These are phyloP conservation scores for Draba incana DNA, from an alignment of 345 rosid species.

Conservation along the genomic window DNA sequence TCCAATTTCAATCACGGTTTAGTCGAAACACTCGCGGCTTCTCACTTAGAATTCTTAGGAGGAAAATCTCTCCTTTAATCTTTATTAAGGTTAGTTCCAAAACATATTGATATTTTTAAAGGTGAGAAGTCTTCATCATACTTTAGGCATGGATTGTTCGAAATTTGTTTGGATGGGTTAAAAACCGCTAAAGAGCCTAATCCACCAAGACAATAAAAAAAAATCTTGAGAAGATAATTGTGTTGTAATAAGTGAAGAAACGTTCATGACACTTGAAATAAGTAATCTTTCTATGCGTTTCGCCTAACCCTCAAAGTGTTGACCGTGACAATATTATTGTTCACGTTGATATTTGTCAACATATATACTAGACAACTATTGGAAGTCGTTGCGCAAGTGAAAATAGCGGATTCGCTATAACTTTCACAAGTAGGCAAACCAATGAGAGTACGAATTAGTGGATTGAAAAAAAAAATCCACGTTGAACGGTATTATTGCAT, in stretches of 20 bases:
- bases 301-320: constrained; percentile 57
- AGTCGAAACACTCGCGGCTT: neutral
- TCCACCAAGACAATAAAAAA: neutral
- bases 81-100: neutral
- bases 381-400: constrained; percentile 64
- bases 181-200: neutral
- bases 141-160: neutral
- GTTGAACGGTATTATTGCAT: constrained; percentile 45
- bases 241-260: neutral
- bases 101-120: neutral
- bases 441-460: constrained; percentile 50
- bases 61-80: neutral
- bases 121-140: neutral
- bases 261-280: neutral
- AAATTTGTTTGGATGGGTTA: neutral
- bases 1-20: neutral
- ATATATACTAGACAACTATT: constrained; percentile 54
- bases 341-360: constrained; percentile 39
- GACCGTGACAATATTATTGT: constrained; percentile 53
- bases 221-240: neutral
- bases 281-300: constrained; percentile 48
- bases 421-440: constrained; percentile 48
- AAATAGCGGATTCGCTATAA: constrained; percentile 45
- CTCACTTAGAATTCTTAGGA: neutral
- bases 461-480: constrained; percentile 60